Base-by-base conservation (phyloP, 768 basidiomycete genomes). In the Auricularia cornea region DNA sequence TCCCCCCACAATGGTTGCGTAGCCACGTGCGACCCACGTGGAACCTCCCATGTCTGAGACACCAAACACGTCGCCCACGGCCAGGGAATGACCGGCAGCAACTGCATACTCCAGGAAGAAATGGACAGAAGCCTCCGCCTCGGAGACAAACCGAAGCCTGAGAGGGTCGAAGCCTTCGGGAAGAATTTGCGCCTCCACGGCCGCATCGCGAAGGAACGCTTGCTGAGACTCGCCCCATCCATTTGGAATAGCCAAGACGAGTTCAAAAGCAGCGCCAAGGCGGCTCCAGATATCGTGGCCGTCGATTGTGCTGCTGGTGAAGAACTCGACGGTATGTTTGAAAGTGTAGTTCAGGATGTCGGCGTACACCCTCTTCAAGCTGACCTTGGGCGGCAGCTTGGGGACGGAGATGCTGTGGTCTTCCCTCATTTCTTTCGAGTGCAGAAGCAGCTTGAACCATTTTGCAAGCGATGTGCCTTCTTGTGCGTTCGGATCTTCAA, bases 391-490 rank as follows among this genome's bases (percentile, higher is more conserved):
- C 31, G 62, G 62, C 12, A 63, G 30, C 28, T 52, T 16, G 14
- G 62, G 62, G 20, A 63, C 48, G 23, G 40, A 52, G 23, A 63
- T 31, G 52, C 29, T 20, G 5, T 28, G 20, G 28, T 59, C 33
- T 14, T 12, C 33, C n/a, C 48, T 59, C 62, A 63, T 63, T 3
- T 26, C 16, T 14, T 30, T 26, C 12, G 62, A 54, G 26, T 63
- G 62, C n/a, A 63, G 33, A 33, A 59, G 62, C 18, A 63, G 38
- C 62, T 59, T 63, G 62, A 63, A 63, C 54, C 62, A 63, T 30
- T 20, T 30, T 4, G 51, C 62, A 29, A 57, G 52, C 10, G 8
- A 52, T 23, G 51, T 32, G 31, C 52, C 44, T 16, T 44, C 61
- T 31, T 62, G 40, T 6, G 44, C 52, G 30, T 62, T 31, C 14